These are phyloP conservation scores for Pyrenopolyporus hunteri DNA, from an alignment of 495 filamentous ascomycete genomes.

Conservation along the genomic window DNA sequence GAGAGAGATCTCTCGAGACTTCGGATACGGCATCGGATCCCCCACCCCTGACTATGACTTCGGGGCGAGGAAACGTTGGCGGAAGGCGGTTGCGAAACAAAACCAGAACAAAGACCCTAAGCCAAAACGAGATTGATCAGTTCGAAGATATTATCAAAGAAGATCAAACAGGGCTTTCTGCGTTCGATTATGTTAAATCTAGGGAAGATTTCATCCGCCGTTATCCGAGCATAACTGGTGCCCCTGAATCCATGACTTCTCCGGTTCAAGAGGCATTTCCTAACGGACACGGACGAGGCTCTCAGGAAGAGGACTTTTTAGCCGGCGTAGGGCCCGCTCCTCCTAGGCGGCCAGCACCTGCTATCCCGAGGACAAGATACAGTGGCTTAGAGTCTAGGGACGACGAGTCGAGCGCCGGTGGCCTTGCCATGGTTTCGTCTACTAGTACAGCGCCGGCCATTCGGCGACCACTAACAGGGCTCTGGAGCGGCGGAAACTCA, in stretches of 20 bases:
- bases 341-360: conserved; percentile 78
- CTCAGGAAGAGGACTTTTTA: conserved; percentile 44
- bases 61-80: conserved; percentile 13
- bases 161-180: conserved; percentile 51
- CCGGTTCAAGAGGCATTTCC: conserved; percentile 16
- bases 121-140: conserved; percentile 46
- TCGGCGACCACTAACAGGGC: conserved; percentile 59
- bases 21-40: conserved; percentile 34
- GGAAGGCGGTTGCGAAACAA: conserved; percentile 20
- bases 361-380: conserved; percentile 83
- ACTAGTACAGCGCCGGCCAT: conserved; percentile 3
- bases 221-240: conserved; percentile 72
- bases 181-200: conserved; percentile 53
- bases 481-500: conserved; percentile 58
- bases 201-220: conserved; percentile 82
- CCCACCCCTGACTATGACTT: conserved; percentile 29
- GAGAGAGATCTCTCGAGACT: conserved; percentile 65
- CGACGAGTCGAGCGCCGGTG: conserved; percentile 46
- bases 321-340: conserved; percentile 44
- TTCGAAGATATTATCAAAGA: conserved; percentile 51
- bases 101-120: conserved; percentile 31
- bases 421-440: conserved; percentile 46
- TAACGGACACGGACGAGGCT: no score
- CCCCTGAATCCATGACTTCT: conserved; percentile 78
- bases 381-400: conserved; percentile 74